Percentiles rank a stretch among this genome's conserved stretches.
Evolutionary conservation across 495 filamentous ascomycete species (phyloP).

Genomic region (Aspergillus cristatus): DNA sequence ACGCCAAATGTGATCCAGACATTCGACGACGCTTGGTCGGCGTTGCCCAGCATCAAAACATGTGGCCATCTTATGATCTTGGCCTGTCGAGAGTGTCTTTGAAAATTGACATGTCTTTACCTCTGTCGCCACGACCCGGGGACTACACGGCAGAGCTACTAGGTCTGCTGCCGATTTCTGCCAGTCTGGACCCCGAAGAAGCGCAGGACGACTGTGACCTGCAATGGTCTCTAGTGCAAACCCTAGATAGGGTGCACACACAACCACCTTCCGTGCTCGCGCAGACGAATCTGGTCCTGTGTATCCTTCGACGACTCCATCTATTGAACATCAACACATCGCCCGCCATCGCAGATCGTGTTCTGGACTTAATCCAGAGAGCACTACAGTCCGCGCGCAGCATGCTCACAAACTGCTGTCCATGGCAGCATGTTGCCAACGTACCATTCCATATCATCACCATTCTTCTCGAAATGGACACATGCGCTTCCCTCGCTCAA

Average conservation of each 20-base stretch:
- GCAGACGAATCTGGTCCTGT: conserved; percentile 41
- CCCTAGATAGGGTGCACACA: conserved; percentile 20
- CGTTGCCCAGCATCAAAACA: conserved; percentile 36
- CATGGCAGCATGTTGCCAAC: conserved; percentile 45
- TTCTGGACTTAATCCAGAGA: conserved; percentile 17
- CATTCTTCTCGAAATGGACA: conserved; percentile 42
- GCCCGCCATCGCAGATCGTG: conserved; percentile 18
- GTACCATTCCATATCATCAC: conserved; percentile 45
- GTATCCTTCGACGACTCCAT: conserved; percentile 38
- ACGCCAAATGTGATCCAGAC: conserved; percentile 13
- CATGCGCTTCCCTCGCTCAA: conserved; percentile 29
- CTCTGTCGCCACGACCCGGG: conserved; percentile 12
- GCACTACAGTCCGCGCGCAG: conserved; percentile 21
- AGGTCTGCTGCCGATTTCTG: conserved; percentile 24
- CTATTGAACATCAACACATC: too few relatives aligned
- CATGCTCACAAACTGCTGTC: conserved; percentile 24
- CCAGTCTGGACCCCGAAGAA: conserved; percentile 26
- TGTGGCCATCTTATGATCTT: conserved; percentile 41
- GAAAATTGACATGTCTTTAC: conserved; percentile 15
- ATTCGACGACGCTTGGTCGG: conserved; percentile 29
- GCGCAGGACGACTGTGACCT: conserved; percentile 21
- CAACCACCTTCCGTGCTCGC: conserved; percentile 31
- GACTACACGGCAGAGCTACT: conserved; percentile 31
- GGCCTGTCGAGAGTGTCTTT: too few relatives aligned
- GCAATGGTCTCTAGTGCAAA: conserved; percentile 10